Conservation (phyloP, 2,329 filamentous ascomycete genomes). For the Pezicula rhizophila region DNA sequence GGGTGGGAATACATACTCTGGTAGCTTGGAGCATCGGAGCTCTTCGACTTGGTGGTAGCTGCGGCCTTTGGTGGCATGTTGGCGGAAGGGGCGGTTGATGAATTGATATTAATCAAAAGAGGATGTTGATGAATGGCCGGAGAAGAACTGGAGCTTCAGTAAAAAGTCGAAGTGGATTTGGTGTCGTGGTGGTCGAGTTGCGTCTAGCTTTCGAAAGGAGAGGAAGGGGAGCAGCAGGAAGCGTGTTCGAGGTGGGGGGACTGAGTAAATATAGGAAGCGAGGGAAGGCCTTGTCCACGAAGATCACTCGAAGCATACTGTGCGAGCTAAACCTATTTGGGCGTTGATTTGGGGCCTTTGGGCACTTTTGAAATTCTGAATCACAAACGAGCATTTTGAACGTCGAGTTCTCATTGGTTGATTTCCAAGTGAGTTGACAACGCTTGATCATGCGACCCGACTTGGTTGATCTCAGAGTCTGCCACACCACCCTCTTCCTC, state of each 20-base stretch:
- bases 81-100: slow-evolving; percentile 13
- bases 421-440: not conserved
- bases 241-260: slow-evolving; percentile 4
- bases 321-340: not conserved
- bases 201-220: not conserved
- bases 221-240: not conserved
- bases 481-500: not conserved
- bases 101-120: slow-evolving; percentile 1
- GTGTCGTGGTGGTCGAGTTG: slow-evolving; percentile 1
- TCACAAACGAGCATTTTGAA: slow-evolving; percentile 3
- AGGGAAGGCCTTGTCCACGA: not conserved
- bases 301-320: no score
- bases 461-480: not conserved
- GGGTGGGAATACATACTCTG: slow-evolving; percentile 48
- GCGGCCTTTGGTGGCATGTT: slow-evolving; percentile 60
- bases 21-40: slow-evolving; percentile 50
- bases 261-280: slow-evolving; percentile 9
- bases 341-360: not conserved
- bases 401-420: not conserved
- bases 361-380: slow-evolving; percentile 4
- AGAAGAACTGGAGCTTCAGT: not conserved
- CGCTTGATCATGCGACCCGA: not conserved
- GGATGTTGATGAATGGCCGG: not conserved
- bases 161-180: slow-evolving; percentile 3
- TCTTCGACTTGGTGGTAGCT: slow-evolving; percentile 53